A percentile compares a stretch with the other conserved stretches of the same genome.
Evolutionary conservation across 2,329 filamentous ascomycete species (phyloP).

Genomic region (Colletotrichum sp.): DNA sequence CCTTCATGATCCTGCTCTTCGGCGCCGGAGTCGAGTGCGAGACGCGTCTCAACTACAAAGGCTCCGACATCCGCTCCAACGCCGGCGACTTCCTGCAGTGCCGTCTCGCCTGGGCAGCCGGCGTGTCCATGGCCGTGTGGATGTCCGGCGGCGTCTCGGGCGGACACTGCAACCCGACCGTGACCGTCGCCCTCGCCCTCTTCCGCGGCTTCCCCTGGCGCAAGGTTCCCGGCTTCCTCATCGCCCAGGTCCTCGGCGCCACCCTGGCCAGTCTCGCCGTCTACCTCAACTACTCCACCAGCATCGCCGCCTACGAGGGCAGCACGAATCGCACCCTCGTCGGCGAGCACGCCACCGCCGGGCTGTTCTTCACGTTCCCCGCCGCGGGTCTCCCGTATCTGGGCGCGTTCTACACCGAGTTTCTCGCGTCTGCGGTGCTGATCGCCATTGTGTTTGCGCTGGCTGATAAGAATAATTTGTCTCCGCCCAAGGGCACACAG

Average conservation of each 20-base stretch:
- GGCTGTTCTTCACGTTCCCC: conserved; percentile 33
- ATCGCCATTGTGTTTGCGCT: conserved; percentile 40
- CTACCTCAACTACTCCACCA: conserved; percentile 23
- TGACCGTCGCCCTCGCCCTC: conserved; percentile 37
- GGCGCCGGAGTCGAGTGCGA: conserved; percentile 18
- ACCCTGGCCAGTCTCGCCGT: conserved; percentile 30
- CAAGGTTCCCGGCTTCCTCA: conserved; percentile 33
- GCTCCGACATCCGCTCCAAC: conserved; percentile 8
- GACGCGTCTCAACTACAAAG: conserved; percentile 4
- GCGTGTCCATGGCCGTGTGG: conserved; percentile 14
- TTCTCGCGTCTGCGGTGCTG: conserved; percentile 38
- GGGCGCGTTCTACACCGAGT: conserved; percentile 39
- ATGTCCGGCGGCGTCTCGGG: conserved; percentile 29
- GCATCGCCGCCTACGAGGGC: conserved; percentile 33
- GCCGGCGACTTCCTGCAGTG: conserved; percentile 17
- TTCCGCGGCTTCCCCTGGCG: conserved; percentile 42
- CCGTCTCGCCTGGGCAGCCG: conserved; percentile 15
- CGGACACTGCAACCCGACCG: conserved; percentile 38
- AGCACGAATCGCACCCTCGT: conserved; percentile 34
- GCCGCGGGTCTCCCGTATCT: conserved; percentile 31
- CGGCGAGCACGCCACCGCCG: conserved; percentile 33
- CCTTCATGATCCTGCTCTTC: conserved; percentile 17
- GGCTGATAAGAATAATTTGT: conserved; percentile 42
- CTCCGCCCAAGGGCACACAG: conserved; percentile 40
- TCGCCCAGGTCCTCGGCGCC: conserved; percentile 30